Conservation (phyloP, 129 eudicot genomes). For the Smallanthus sonchifolius region DNA sequence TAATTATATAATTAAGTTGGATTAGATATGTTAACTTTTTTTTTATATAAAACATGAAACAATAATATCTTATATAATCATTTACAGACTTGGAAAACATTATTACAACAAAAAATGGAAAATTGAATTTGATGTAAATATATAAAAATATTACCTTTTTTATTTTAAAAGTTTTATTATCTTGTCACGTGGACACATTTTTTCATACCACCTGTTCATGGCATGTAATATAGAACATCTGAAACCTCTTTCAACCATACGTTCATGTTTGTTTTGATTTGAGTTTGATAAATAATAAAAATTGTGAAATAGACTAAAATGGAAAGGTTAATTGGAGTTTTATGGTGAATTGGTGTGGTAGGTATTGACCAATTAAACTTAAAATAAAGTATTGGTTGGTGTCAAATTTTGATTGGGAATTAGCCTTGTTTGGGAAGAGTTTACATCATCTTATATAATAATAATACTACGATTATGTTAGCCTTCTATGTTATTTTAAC, state of each 20-base stretch:
- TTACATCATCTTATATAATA: constrained; percentile 15
- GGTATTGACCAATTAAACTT: constrained; percentile 28
- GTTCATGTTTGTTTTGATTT: constrained; percentile 27
- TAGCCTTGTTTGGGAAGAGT: constrained; percentile 22
- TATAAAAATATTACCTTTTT: no score
- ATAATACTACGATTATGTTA: no score
- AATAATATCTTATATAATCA: background rate
- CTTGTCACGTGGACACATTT: background rate
- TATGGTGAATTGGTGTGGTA: constrained; percentile 35
- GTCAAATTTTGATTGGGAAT: constrained; percentile 15
- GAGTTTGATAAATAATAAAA: constrained; percentile 4
- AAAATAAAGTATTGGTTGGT: constrained; percentile 9
- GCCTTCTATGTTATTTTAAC: background rate
- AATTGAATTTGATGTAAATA: background rate
- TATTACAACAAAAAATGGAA: background rate
- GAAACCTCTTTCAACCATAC: constrained; percentile 20
- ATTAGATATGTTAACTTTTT: background rate
- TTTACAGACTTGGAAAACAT: background rate
- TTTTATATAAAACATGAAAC: background rate
- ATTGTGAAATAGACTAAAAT: constrained; percentile 13
- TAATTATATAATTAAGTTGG: background rate
- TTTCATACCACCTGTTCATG: background rate
- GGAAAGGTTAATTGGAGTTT: constrained; percentile 22
- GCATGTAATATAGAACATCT: constrained; percentile 7
- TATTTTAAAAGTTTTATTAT: no score